These are phyloP conservation scores for Grammothele lineata DNA, from an alignment of 768 basidiomycete species.

Conservation along the genomic window DNA sequence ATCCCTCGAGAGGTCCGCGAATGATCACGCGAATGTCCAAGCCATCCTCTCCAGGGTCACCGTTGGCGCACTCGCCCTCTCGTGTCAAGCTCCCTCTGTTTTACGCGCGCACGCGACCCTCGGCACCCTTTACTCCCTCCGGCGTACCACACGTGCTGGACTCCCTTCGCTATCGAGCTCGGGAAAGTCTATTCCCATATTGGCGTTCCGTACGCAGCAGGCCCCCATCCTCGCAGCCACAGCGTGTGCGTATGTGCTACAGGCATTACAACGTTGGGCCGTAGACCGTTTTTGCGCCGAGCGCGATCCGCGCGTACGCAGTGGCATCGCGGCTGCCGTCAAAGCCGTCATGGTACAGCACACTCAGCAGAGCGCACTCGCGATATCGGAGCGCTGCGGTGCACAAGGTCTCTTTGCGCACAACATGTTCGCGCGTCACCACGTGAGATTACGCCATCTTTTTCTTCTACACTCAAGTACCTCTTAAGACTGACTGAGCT, in stretches of 20 bases:
- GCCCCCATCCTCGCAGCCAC: constrained; percentile 52
- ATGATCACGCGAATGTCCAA: too few relatives aligned
- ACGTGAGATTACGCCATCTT: too few relatives aligned
- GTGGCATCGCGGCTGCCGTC: constrained; percentile 50
- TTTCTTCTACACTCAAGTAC: too few relatives aligned
- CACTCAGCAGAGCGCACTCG: constrained; percentile 44
- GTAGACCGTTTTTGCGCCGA: constrained; percentile 27
- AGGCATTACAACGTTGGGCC: constrained; percentile 11
- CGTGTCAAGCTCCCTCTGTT: background rate
- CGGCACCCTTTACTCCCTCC: constrained; percentile 9
- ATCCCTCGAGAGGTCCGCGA: too few relatives aligned
- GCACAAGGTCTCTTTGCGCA: constrained; percentile 64
- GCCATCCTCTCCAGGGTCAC: too few relatives aligned
- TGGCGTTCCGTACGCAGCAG: constrained; percentile 63
- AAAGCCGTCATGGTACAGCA: constrained; percentile 55
- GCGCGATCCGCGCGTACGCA: constrained; percentile 48
- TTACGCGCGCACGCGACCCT: constrained; percentile 21
- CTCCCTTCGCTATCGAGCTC: constrained; percentile 14
- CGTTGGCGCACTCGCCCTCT: too few relatives aligned
- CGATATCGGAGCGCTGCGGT: constrained; percentile 61
- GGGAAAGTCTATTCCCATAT: constrained; percentile 41
- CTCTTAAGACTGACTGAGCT: background rate
- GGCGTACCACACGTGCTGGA: too few relatives aligned
- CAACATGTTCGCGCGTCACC: constrained; percentile 28
- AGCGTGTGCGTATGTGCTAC: constrained; percentile 48